Evolutionary conservation across 352 stramenopile species (phyloP), one percentile per base, ranked within the genome.

Genomic region (Pythium dissotocum): DNA sequence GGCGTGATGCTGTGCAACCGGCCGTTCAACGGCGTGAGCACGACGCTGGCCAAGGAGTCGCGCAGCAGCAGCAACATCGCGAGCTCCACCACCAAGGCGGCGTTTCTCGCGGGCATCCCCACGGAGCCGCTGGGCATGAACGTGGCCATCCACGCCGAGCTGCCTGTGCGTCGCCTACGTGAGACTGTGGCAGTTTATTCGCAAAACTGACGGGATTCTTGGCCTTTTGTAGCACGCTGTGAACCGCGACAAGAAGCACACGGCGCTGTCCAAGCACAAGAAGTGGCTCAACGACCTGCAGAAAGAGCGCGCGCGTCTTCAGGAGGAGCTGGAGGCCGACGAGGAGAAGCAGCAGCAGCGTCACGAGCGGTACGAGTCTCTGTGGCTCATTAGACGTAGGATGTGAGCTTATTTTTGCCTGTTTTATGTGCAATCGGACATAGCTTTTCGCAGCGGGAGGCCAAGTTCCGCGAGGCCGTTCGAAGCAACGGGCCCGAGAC

Each of bases 1-100:
- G 94, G 93, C 61, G 93, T 98, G 30, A 98, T 98, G 93, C 85
- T 98, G 35, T 98, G 93, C 79, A 98, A 98, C 75, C 78, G 94
- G 24, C 93, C 94, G 14, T 98, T 98, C 82, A 95, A 94, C 52
- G 91, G 90, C 53, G 87, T 93, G 58, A 88, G 76, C 63, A 83
- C 76, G 62, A 88, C 81, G 8, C 61, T 93, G 14, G 75, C 79
- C 12, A 89, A 89, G 52, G 83, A 91, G 49, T 77, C 46, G 32
- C 69, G 68, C 65, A 83, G 65, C 9, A 67, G 54, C 35, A 68
- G 59, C 42, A 79, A 79, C 69, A 85, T 82, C 61, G 62, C 60
- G 8, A 51, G 36, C n/a, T 67, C 83, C 48, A 84, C 77, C 58
- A 87, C 74, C 73, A 91, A 90, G 61, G 78, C 78, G 3, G 82